Conservation (phyloP, 1,284 basidiomycete genomes). For the Mycena sp. region DNA sequence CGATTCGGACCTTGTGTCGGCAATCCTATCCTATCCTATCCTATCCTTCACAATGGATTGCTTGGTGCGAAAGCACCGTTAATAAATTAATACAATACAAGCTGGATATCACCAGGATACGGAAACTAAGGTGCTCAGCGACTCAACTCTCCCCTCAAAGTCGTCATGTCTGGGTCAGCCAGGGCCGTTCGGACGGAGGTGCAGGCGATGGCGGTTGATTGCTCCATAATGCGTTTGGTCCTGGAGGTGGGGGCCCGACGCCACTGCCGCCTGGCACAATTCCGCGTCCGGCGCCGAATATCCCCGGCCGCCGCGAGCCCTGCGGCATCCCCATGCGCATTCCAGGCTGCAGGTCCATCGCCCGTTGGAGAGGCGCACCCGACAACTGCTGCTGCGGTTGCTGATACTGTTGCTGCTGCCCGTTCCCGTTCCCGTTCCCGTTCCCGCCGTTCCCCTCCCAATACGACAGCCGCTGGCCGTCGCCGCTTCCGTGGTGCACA, state of each 20-base stretch:
- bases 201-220: slow-evolving; percentile 37
- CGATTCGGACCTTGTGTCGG: no score
- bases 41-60: no score
- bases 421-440: no score
- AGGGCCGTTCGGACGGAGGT: slow-evolving; percentile 45
- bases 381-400: slow-evolving; percentile 33
- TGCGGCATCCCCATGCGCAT: slow-evolving; percentile 57
- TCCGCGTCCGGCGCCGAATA: slow-evolving; percentile 53
- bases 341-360: slow-evolving; percentile 57
- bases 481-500: slow-evolving; percentile 28
- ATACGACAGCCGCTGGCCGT: slow-evolving; percentile 31
- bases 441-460: slow-evolving; percentile 30
- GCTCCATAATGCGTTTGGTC: slow-evolving; percentile 40
- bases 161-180: slow-evolving; percentile 48
- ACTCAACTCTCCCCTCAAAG: no score
- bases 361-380: slow-evolving; percentile 52
- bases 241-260: slow-evolving; percentile 13
- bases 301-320: slow-evolving; percentile 56
- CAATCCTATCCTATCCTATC: no score
- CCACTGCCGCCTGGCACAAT: slow-evolving; percentile 36
- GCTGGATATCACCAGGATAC: no score
- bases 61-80: no score
- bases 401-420: slow-evolving; percentile 36
- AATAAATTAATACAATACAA: no score
- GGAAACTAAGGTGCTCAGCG: no score